Evolutionary conservation across 805 yeast genomes (phyloP), one percentile per base, ranked within the genome.

Genomic region (Hemisphaericaspora nanyangensis): DNA sequence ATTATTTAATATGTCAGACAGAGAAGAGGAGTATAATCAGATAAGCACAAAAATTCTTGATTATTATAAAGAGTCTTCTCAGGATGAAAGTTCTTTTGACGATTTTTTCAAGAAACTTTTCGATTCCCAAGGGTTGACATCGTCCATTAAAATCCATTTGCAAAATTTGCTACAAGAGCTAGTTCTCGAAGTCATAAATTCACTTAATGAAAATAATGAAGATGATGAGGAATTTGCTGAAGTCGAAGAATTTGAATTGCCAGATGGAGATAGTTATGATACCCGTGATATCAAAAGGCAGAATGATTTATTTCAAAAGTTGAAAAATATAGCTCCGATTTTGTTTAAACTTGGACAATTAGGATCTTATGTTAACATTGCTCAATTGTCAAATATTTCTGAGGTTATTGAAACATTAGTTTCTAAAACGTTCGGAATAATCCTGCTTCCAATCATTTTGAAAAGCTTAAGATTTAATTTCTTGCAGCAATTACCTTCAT

Each of bases 151-250:
- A 28, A 29, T 54, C 11, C 45, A 49, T 19, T 44, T 60, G 7
- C 60, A 61, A 25, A 54, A 51, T 25, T 39, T 60, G 31, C 38
- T 60, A 7, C 49, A 52, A 17, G 60, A 53, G 24, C 44, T 58
- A 31, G 50, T 49, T 24, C 49, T 45, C 11, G 56, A 58, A 33
- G 37, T 40, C 8, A 44, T 34, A 25, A 42, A 48, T 8, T 25
- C 54, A 5, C 39, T 56, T 1, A 39, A 40, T 1, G 37, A 47
- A 6, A 50, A 48, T 27, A 28, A 45, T 43, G 37, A 33, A 5
- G 42, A 29, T 3, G 51, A 47, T 19, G 40, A 19, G 4, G 48
- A 46, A n/a, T 17, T 31, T 8, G 3, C 11, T 22, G 26, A 22
- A 39, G 34, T 28, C 11, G 31, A 43, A 36, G 32, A 29, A 7